Percentiles rank a stretch among this genome's conserved stretches.
phyloP scores from a whole-genome alignment of 768 basidiomycete genomes.

The Phylloporus sp. region DNA sequence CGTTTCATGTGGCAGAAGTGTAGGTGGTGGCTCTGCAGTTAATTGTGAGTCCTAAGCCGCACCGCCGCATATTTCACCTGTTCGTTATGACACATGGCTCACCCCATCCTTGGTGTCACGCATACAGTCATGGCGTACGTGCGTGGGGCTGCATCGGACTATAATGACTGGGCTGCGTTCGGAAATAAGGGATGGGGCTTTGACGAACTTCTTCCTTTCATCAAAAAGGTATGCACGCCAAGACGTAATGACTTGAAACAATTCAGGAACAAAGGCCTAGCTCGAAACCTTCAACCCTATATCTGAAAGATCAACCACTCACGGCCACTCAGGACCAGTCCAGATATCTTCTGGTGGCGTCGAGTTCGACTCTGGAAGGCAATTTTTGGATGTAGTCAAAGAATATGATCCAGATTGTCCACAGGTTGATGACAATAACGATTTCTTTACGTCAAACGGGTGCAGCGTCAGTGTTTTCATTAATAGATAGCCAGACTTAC shows the following conservation, averaged over 20 bases:
- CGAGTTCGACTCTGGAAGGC: neutral
- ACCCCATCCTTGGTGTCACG: neutral
- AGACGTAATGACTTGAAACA: neutral
- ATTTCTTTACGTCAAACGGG: neutral
- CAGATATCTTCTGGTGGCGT: neutral
- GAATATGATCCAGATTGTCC: neutral
- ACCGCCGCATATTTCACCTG: neutral
- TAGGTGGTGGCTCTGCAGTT: too few relatives aligned
- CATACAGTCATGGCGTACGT: slow-evolving; percentile 47
- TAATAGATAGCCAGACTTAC: neutral
- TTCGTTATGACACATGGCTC: neutral
- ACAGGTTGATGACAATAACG: neutral
- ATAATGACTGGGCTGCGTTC: slow-evolving; percentile 53
- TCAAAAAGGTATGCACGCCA: neutral
- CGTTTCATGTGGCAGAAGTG: slow-evolving; percentile 39
- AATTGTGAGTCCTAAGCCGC: slow-evolving; percentile 35
- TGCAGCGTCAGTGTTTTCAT: neutral
- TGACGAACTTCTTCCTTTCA: neutral
- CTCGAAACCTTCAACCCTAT: neutral
- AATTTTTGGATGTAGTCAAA: neutral
- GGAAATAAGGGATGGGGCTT: slow-evolving; percentile 14
- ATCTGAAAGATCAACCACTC: neutral
- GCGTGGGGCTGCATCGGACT: slow-evolving; percentile 59
- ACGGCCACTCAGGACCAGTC: neutral
- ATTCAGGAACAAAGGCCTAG: neutral